phyloP scores from a whole-genome alignment of 2,329 filamentous ascomycete species.

The Microdochium nivale region DNA sequence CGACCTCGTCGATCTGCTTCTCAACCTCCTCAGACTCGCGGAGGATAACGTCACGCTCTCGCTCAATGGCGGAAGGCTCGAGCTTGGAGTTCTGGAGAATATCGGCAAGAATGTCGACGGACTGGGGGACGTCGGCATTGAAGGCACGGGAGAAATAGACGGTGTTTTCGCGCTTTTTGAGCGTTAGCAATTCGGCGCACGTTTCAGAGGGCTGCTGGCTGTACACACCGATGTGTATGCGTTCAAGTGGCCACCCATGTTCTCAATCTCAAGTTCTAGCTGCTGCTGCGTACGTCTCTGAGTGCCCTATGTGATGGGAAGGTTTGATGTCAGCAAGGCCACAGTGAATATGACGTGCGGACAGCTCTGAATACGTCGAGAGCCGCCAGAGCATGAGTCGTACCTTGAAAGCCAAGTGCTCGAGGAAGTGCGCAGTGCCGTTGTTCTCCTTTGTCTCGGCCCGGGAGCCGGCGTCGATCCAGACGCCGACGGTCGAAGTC shows the following conservation, averaged over 20 bases:
- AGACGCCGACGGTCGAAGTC: slow-evolving; percentile 96
- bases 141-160: slow-evolving; percentile 99
- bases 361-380: neutral
- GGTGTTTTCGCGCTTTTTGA: slow-evolving; percentile 82
- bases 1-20: slow-evolving; percentile 99
- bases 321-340: neutral
- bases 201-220: neutral
- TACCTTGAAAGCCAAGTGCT: slow-evolving; percentile 99
- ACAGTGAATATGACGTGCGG: neutral
- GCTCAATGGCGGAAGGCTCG: slow-evolving; percentile 84
- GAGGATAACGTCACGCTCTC: slow-evolving; percentile 97
- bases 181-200: neutral
- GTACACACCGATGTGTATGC: slow-evolving; percentile 92
- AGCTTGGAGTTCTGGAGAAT: slow-evolving; percentile 99
- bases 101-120: slow-evolving; percentile 96
- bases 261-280: slow-evolving; percentile 98
- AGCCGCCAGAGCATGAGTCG: slow-evolving; percentile 1
- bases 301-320: slow-evolving; percentile 57
- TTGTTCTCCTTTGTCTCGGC: slow-evolving; percentile 98
- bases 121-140: slow-evolving; percentile 93
- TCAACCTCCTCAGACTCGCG: slow-evolving; percentile 99
- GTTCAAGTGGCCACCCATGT: slow-evolving; percentile 98
- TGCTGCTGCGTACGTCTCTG: slow-evolving; percentile 92
- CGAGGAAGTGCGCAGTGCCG: slow-evolving; percentile 98
- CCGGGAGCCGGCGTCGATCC: slow-evolving; percentile 98